Evolutionary conservation across 768 basidiomycete species (phyloP), one percentile per base, ranked within the genome.

Genomic region (Chalciporus chontae): DNA sequence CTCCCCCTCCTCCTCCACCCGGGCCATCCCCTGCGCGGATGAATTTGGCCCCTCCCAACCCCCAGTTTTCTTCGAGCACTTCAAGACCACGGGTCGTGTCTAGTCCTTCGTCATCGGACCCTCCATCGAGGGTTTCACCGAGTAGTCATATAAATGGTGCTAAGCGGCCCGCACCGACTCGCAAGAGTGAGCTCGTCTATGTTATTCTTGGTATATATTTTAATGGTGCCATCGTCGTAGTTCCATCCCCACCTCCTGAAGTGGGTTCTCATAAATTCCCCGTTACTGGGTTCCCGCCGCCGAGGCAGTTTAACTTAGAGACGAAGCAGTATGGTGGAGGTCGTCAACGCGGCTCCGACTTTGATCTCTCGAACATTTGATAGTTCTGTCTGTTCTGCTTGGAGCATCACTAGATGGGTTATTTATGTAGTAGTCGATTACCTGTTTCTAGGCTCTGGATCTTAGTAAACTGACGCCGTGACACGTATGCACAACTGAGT

Each of bases 251-350:
- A 6, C 81, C 81, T 21, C 79, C 88, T 3, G 80, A 75, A 47
- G 78, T 77, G 37, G 88, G 88, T 8, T 65, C 75, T 19, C 85
- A 89, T 60, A 83, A 75, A 14, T 93, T 90, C 63, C 88, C 87
- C 7, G 78, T 83, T n/a, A 70, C 73, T 13, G 87, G 84, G 44
- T 90, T 92, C 63, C 90, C 90, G 1, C 81, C 83, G 13, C 90
- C 90, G 4, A 79, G 88, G 36, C 72, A 73, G 23, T 92, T 90
- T 65, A 63, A 64, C 31, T 60, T 66, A 5, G 71, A 63, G 27
- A 57, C 64, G 24, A 85, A 76, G 61, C 71, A 72, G 37, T 94
- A 94, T 62, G 69, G 67, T 11, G 83, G 82, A 61, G 85, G 87
- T 26, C 80, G 83, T 45, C 69, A 73, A 58, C 75, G 74, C 49